Percentiles rank a stretch among this genome's conserved stretches.
phyloP scores from a whole-genome alignment of 2,329 filamentous ascomycete species.

The Fusarium agapanthi region DNA sequence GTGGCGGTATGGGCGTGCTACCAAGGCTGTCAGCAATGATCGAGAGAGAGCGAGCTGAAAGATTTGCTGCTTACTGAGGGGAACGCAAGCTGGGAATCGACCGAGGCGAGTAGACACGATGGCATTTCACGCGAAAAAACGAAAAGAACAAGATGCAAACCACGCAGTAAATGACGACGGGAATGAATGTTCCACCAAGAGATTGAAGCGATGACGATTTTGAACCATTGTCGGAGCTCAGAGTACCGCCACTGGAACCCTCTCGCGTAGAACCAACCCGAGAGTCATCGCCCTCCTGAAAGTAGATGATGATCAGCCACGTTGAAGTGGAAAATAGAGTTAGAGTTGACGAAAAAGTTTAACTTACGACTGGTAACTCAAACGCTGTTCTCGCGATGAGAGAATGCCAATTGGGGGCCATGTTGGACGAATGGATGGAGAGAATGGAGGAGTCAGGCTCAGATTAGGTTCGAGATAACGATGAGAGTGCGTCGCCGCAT shows the following conservation, averaged over 20 bases:
- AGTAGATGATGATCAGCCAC: background rate
- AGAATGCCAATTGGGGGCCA: constrained; percentile 17
- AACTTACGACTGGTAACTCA: constrained; percentile 26
- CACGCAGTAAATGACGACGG: constrained; percentile 59
- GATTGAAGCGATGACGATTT: constrained; percentile 50
- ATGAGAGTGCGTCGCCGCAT: constrained; percentile 18
- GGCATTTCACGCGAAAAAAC: constrained; percentile 55
- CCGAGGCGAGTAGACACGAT: constrained; percentile 65
- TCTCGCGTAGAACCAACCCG: constrained; percentile 48
- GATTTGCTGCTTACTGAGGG: constrained; percentile 46
- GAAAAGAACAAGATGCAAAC: constrained; percentile 62
- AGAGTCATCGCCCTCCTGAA: constrained; percentile 42
- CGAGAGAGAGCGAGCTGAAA: background rate
- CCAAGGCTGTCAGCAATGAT: constrained; percentile 26
- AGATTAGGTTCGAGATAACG: background rate
- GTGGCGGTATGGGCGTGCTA: constrained; percentile 65
- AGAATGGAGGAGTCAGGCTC: background rate
- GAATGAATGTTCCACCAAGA: constrained; percentile 61
- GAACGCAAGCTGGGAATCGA: constrained; percentile 59
- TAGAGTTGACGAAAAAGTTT: background rate
- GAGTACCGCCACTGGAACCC: constrained; percentile 47
- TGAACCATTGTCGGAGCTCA: constrained; percentile 45
- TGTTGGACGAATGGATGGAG: background rate
- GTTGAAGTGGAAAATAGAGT: background rate
- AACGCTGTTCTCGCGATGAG: constrained; percentile 23